Percentiles rank a stretch among this genome's conserved stretches.
Conservation (phyloP, 768 basidiomycete genomes). For the Favolaschia claudopus region DNA sequence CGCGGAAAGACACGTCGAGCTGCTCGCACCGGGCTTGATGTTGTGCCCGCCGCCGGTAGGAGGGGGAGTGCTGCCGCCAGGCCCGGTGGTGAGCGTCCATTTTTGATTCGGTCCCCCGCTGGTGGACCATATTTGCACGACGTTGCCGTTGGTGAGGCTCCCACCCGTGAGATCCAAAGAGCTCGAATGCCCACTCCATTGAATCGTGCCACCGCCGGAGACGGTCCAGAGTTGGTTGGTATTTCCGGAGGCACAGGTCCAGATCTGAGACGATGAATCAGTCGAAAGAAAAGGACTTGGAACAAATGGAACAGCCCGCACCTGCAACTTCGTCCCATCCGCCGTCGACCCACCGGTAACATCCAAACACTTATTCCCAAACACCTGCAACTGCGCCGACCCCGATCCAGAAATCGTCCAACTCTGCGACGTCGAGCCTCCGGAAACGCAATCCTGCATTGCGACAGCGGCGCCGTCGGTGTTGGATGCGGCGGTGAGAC, state of each 20-base stretch:
- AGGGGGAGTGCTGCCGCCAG: neutral
- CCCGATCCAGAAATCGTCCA: constrained; percentile 30
- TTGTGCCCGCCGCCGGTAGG: neutral
- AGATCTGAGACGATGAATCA: constrained; percentile 15
- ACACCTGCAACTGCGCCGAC: constrained; percentile 27
- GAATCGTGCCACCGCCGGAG: neutral
- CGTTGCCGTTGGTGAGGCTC: constrained; percentile 4
- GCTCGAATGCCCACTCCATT: constrained; percentile 2
- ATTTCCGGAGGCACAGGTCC: constrained; percentile 26
- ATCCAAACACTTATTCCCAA: constrained; percentile 29
- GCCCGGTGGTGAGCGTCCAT: constrained; percentile 14
- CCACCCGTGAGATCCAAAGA: constrained; percentile 18
- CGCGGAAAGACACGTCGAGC: neutral
- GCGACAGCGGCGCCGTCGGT: constrained; percentile 32
- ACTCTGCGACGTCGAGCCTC: constrained; percentile 25
- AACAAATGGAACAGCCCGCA: no score
- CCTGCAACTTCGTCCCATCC: constrained; percentile 34
- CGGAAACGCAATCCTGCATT: constrained; percentile 26
- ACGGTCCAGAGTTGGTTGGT: constrained; percentile 29
- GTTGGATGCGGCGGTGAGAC: constrained; percentile 33
- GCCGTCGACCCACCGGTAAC: constrained; percentile 27
- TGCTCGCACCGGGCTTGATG: neutral
- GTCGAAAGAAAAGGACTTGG: neutral
- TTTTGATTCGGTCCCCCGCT: constrained; percentile 6
- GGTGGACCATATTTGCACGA: constrained; percentile 10